phyloP scores from a whole-genome alignment of 768 basidiomycete genomes.

The Kwoniella mangroviensis region DNA sequence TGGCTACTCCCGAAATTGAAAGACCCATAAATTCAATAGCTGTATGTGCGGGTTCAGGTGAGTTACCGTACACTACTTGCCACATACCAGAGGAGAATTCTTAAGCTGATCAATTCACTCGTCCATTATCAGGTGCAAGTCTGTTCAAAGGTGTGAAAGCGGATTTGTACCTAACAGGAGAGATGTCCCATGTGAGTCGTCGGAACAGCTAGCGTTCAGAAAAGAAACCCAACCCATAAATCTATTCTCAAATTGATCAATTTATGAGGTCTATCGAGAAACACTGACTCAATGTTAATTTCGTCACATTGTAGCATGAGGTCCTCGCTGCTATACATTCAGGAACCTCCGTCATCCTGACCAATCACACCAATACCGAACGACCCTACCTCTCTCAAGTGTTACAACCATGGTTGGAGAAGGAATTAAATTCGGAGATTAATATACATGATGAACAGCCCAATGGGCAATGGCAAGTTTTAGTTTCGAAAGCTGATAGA shows the following conservation, averaged over 20 bases:
- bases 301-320: conserved; percentile 68
- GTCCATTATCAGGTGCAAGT: conserved; percentile 60
- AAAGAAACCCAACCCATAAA: no score
- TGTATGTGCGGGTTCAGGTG: conserved; percentile 87
- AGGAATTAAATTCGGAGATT: conserved; percentile 60
- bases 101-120: neutral
- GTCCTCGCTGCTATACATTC: conserved; percentile 77
- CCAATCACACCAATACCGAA: conserved; percentile 92
- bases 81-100: neutral
- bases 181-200: conserved; percentile 77
- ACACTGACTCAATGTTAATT: neutral
- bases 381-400: conserved; percentile 79
- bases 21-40: conserved; percentile 66
- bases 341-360: conserved; percentile 80
- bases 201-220: no score
- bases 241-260: neutral
- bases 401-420: conserved; percentile 68
- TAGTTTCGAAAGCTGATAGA: conserved; percentile 72
- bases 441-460: conserved; percentile 30
- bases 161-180: conserved; percentile 89
- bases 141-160: conserved; percentile 73
- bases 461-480: conserved; percentile 62
- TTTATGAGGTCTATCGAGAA: neutral
- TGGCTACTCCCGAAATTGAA: conserved; percentile 39
- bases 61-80: neutral